Percentiles rank a stretch among this genome's conserved stretches.
Conservation (phyloP, 352 stramenopile genomes). For the Peronospora belbahrii region DNA sequence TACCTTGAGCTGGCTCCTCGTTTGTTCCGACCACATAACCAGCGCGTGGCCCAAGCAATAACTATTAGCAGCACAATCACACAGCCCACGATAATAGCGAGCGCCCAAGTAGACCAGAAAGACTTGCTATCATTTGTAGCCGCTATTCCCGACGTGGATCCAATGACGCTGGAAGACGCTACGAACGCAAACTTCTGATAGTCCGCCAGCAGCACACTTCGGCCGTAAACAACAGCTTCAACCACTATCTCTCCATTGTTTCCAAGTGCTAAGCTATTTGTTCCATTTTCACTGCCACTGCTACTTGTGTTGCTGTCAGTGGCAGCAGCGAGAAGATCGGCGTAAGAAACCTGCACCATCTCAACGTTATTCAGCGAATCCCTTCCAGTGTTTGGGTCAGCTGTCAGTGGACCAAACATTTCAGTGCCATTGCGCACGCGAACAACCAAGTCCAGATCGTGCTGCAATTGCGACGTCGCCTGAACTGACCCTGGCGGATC, state of each 20-base stretch:
- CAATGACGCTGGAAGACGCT: conserved; percentile 72
- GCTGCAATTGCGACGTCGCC: conserved; percentile 60
- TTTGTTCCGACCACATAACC: conserved; percentile 21
- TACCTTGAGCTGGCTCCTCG: conserved; percentile 1
- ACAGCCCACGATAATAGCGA: conserved; percentile 36
- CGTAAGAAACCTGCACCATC: conserved; percentile 72
- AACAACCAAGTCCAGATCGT: conserved; percentile 69
- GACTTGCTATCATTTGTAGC: conserved; percentile 12
- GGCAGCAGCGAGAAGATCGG: conserved; percentile 42
- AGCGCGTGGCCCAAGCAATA: conserved; percentile 30
- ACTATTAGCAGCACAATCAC: conserved; percentile 48
- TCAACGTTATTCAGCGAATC: conserved; percentile 82
- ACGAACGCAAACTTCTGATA: conserved; percentile 70
- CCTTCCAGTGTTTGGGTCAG: conserved; percentile 35
- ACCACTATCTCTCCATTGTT: conserved; percentile 59
- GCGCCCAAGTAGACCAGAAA: conserved; percentile 58
- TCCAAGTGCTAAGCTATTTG: conserved; percentile 20
- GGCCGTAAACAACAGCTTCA: conserved; percentile 59
- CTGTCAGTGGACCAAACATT: conserved; percentile 55
- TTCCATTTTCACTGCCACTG: conserved; percentile 13
- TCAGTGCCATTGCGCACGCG: conserved; percentile 48
- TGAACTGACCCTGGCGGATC: conserved; percentile 59
- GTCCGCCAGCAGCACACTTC: conserved; percentile 48
- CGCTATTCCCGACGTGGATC: conserved; percentile 32
- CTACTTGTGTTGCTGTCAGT: conserved; percentile 16